Conservation (phyloP, 2,329 filamentous ascomycete genomes). For the Penicillium sp. region DNA sequence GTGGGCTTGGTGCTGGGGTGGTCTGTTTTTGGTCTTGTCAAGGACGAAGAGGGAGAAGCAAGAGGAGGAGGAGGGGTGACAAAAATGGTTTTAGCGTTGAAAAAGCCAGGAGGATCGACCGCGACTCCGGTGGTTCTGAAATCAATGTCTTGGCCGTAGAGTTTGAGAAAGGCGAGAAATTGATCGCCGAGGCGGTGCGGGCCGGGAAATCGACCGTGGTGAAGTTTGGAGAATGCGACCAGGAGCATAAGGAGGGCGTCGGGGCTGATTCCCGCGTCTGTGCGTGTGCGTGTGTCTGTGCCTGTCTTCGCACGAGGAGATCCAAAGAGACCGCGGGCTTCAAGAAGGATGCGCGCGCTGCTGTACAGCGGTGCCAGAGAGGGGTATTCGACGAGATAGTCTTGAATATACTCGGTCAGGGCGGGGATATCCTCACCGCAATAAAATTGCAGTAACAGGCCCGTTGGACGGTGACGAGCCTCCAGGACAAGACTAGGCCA, state of each 20-base stretch:
- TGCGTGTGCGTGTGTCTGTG: no score
- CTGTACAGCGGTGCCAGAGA: slow-evolving; percentile 46
- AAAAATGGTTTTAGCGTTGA: slow-evolving; percentile 20
- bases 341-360: slow-evolving; percentile 46
- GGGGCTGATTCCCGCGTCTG: slow-evolving; percentile 45
- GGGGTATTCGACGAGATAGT: slow-evolving; percentile 47
- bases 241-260: slow-evolving; percentile 55
- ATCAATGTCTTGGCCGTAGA: slow-evolving; percentile 45
- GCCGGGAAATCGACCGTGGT: slow-evolving; percentile 27
- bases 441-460: slow-evolving; percentile 50
- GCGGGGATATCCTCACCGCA: slow-evolving; percentile 36
- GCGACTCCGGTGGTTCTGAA: slow-evolving; percentile 45
- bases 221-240: slow-evolving; percentile 47
- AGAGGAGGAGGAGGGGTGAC: no score
- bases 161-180: slow-evolving; percentile 46
- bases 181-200: slow-evolving; percentile 35
- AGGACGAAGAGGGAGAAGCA: no score
- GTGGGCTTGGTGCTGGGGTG: no score
- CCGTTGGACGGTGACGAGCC: slow-evolving; percentile 42
- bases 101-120: slow-evolving; percentile 42
- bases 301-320: slow-evolving; percentile 23
- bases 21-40: no score
- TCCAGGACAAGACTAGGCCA: slow-evolving; percentile 30
- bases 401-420: slow-evolving; percentile 40
- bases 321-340: slow-evolving; percentile 46